These are phyloP conservation scores for Solanum hybrid DNA, from an alignment of 305 asterid species.

Conservation along the genomic window DNA sequence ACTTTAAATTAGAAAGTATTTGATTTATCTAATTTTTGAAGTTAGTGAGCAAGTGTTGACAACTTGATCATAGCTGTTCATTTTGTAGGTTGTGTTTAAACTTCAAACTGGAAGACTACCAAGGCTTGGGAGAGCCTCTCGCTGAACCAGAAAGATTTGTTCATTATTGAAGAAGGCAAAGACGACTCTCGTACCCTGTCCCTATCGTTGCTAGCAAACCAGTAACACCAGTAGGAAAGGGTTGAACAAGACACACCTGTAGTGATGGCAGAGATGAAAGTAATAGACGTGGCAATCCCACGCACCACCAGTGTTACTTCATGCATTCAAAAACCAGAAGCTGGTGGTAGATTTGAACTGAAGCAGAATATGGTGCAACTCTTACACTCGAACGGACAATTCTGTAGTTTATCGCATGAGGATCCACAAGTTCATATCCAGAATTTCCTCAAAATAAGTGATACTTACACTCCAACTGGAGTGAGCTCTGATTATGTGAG, in stretches of 20 bases:
- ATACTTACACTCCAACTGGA: no score
- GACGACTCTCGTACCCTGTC: not conserved
- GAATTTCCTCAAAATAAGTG: no score
- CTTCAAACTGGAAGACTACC: not conserved
- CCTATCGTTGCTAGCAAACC: not conserved
- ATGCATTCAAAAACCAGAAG: not conserved
- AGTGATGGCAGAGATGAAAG: not conserved
- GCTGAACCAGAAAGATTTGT: not conserved
- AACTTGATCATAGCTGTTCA: not conserved
- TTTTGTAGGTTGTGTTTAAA: not conserved
- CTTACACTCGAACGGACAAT: not conserved
- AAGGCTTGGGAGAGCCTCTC: not conserved
- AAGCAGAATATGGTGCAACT: not conserved
- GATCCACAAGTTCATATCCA: not conserved
- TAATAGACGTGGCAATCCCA: not conserved
- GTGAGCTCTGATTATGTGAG: not conserved
- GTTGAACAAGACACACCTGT: not conserved
- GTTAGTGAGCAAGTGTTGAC: not conserved
- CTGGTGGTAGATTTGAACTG: not conserved
- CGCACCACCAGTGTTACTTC: not conserved
- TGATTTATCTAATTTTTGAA: no score
- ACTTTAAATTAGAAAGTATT: no score
- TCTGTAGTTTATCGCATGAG: no score
- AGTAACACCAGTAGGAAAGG: not conserved
- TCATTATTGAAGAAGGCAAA: not conserved